phyloP scores from a whole-genome alignment of 768 basidiomycete genomes.

The Mrakia frigida region DNA sequence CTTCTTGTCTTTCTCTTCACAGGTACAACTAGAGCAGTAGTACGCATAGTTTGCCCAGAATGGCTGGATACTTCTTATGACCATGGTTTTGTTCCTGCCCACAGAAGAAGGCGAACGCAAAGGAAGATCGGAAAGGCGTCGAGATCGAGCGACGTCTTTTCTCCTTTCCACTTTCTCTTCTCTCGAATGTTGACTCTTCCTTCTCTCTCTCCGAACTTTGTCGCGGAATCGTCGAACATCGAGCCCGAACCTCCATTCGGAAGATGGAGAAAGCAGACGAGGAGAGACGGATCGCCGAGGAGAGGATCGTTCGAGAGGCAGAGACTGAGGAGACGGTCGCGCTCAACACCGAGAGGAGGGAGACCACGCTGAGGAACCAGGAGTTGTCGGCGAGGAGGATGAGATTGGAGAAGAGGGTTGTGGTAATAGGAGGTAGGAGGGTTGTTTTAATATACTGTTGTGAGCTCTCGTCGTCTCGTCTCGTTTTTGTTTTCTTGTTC shows the following conservation, averaged over 20 bases:
- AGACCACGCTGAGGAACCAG: neutral
- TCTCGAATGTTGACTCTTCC: neutral
- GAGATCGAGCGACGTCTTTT: no score
- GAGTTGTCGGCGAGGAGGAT: neutral
- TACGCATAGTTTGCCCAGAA: neutral
- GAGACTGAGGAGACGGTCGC: neutral
- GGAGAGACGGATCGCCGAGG: neutral
- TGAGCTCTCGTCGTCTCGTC: no score
- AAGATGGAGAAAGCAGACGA: neutral
- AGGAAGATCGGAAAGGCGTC: no score
- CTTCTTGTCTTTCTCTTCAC: neutral
- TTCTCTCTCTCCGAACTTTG: neutral
- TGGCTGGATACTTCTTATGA: neutral
- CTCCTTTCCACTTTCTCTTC: neutral
- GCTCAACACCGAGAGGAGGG: neutral
- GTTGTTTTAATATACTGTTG: no score
- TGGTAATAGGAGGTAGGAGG: neutral
- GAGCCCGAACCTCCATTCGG: neutral
- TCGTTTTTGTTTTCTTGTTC: no score
- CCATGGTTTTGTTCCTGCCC: neutral
- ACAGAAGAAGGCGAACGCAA: no score
- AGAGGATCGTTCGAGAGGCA: neutral
- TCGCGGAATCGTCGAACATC: slow-evolving; percentile 3
- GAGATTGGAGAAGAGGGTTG: no score
- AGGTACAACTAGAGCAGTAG: slow-evolving; percentile 20